A percentile compares a stretch with the other conserved stretches of the same genome.
Evolutionary conservation across 352 stramenopile genomes (phyloP).

Genomic region (Thalassiosira livingstoniorum): DNA sequence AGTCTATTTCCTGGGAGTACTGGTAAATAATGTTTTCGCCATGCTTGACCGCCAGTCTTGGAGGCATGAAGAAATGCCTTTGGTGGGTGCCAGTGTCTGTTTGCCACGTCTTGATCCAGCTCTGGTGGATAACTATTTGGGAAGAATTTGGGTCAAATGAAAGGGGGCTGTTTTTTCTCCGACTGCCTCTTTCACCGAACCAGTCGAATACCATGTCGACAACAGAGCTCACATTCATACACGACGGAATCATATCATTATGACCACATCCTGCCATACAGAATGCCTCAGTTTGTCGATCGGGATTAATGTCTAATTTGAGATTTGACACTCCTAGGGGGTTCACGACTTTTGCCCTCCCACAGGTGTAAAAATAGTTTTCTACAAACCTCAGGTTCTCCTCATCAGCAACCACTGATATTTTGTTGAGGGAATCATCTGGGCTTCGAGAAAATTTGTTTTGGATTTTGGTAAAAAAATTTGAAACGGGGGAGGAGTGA

Average conservation of each 20-base stretch:
- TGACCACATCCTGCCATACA: slow-evolving; percentile 34
- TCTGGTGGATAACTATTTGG: slow-evolving; percentile 25
- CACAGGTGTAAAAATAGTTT: slow-evolving; percentile 45
- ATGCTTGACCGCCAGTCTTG: too few relatives aligned
- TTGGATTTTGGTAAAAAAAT: slow-evolving; percentile 39
- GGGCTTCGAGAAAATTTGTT: slow-evolving; percentile 35
- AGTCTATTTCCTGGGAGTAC: too few relatives aligned
- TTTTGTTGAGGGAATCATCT: slow-evolving; percentile 1
- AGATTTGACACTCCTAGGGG: slow-evolving; percentile 7
- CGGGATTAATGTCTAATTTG: slow-evolving; percentile 46
- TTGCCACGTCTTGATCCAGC: slow-evolving; percentile 31
- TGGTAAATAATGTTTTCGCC: too few relatives aligned
- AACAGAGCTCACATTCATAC: slow-evolving; percentile 24
- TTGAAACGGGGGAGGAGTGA: slow-evolving; percentile 13
- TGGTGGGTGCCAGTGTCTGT: slow-evolving; percentile 10
- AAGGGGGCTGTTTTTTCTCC: not conserved
- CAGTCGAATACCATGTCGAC: slow-evolving; percentile 41
- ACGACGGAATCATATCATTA: slow-evolving; percentile 30
- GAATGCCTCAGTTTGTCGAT: slow-evolving; percentile 28
- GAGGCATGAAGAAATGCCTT: slow-evolving; percentile 32
- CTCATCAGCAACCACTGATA: slow-evolving; percentile 4
- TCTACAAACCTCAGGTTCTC: slow-evolving; percentile 31
- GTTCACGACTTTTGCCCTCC: not conserved
- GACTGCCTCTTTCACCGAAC: slow-evolving; percentile 11
- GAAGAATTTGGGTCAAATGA: slow-evolving; percentile 25